Percentiles rank a stretch among this genome's conserved stretches.
Evolutionary conservation across 2,329 filamentous ascomycete genomes (phyloP).

Genomic region (Cladosporium sp.): DNA sequence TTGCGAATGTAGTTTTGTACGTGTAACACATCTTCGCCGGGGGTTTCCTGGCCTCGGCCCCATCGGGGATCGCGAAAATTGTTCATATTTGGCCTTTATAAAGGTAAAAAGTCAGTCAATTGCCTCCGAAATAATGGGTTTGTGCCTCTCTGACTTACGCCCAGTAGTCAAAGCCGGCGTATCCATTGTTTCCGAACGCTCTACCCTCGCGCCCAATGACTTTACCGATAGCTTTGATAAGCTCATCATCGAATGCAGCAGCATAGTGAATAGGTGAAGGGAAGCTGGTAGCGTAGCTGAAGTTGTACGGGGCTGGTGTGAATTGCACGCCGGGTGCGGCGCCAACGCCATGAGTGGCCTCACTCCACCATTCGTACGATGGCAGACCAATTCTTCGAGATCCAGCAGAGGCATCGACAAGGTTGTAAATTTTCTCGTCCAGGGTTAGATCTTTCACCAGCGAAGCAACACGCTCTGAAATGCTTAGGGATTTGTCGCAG

Average conservation of each 20-base stretch:
- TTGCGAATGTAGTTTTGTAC: slow-evolving; percentile 24
- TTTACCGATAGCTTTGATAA: slow-evolving; percentile 53
- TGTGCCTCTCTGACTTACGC: slow-evolving; percentile 52
- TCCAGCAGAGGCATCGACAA: slow-evolving; percentile 44
- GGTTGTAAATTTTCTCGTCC: slow-evolving; percentile 31
- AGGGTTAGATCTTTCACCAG: slow-evolving; percentile 1
- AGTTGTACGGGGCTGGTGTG: slow-evolving; percentile 26
- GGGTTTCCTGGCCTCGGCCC: slow-evolving; percentile 24
- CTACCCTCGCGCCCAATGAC: slow-evolving; percentile 55
- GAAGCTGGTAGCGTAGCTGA: slow-evolving; percentile 58
- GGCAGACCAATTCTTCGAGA: slow-evolving; percentile 50
- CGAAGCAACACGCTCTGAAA: slow-evolving; percentile 6
- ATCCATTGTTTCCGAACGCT: slow-evolving; percentile 53
- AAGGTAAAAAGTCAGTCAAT: too few species aligned
- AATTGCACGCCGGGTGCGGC: slow-evolving; percentile 11
- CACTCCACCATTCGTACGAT: slow-evolving; percentile 55
- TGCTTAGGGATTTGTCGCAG: slow-evolving; percentile 4
- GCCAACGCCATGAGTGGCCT: slow-evolving; percentile 50
- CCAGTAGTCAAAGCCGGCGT: slow-evolving; percentile 50
- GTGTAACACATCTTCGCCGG: slow-evolving; percentile 36
- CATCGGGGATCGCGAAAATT: slow-evolving; percentile 15
- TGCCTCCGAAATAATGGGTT: too few species aligned
- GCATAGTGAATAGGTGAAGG: slow-evolving; percentile 57
- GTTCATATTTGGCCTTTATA: slow-evolving; percentile 8
- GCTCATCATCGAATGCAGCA: slow-evolving; percentile 56